Evolutionary conservation across 495 filamentous ascomycete genomes (phyloP), one percentile per base, ranked within the genome.

Genomic region (Aeminium ludgeri): DNA sequence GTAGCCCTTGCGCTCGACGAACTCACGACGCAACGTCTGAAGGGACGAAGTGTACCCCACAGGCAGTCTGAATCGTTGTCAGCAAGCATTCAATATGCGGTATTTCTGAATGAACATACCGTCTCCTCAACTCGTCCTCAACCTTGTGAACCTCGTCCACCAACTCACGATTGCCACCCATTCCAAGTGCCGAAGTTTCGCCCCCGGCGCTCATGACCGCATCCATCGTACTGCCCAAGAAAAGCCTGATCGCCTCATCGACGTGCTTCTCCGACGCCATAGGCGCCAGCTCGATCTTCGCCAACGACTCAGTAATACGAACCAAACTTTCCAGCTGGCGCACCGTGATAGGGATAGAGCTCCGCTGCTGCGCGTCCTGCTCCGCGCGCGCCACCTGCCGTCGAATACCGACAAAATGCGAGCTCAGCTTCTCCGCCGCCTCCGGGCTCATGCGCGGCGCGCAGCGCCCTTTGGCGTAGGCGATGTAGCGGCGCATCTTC

Each of bases 401-500:
- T 35, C 91, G 76, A 59, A 99, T 94, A 41, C 79, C 79, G 45
- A 99, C 91, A 57, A 99, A 99, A 65, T 99, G 89, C 5, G 82
- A 89, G 0, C 83, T 92, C 29, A 99, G 80, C 55, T 92, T 95
- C 61, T 99, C 91, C 6, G 87, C 82, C 2, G 91, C 91, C 63
- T 87, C 82, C 28, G 83, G 74, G 23, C 82, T 85, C 40, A 99
- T 80, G 43, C 86, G 81, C 12, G 91, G 91, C 2, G 91, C 91
- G 55, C 87, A 95, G 15, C 51, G 46, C 2, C 78, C 80, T 64
- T 89, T 84, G 67, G 89, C 96, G 60, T 95, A 99, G 55, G 82
- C 89, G 58, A 99, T 86, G 49, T 96, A 99, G 12, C 89, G 79
- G 63, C 85, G 84, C 86, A 99, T 94, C 63, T 87, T 92, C 34